Base-by-base conservation (phyloP, 805 yeast species). In the Spathaspora girioi region DNA sequence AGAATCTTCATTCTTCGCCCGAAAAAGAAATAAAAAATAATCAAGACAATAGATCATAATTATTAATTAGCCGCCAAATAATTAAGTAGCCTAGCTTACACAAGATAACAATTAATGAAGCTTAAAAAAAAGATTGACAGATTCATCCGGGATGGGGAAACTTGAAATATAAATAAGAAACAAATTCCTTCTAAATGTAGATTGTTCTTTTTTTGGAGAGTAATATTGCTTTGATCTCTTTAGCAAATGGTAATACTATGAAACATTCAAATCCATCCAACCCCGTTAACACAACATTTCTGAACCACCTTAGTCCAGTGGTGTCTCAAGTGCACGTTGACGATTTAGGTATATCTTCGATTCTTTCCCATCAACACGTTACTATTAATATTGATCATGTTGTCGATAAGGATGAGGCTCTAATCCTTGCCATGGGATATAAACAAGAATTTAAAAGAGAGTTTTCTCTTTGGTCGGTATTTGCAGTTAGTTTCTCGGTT, bases 401-500 rank as follows among this genome's bases (percentile, higher is more conserved):
- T 17, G 67, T 79, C 8, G 77, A 70, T 54, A 43, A 54, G 8
- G 84, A 80, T 60, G 84, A 80, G 61, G 83, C 82, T 35, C 66
- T 76, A 59, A 79, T 80, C 44, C 62, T 79, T 58, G 82, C 83
- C 9, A 67, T 83, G 59, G 87, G 87, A 23, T 83, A 82, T 63
- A 81, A 81, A 62, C 86, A 79, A 55, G 89, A 85, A 57, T 72
- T 84, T 54, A 76, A 77, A 56, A 76, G 89, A 56, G 81, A 76
- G 52, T 84, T 84, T 59, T 72, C 80, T 14, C 66, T 84, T 17
- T 70, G 81, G 64, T 79, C 85, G 23, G 76, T 82, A 3, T 83
- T 83, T 59, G 79, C 83, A 31, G 84, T 84, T 42, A 80, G 86
- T 1, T 84, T 83, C 61, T 77, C 85, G 2, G 84, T 84, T 47